Conservation (phyloP, 805 yeast species). For the Candida peoriensis region DNA sequence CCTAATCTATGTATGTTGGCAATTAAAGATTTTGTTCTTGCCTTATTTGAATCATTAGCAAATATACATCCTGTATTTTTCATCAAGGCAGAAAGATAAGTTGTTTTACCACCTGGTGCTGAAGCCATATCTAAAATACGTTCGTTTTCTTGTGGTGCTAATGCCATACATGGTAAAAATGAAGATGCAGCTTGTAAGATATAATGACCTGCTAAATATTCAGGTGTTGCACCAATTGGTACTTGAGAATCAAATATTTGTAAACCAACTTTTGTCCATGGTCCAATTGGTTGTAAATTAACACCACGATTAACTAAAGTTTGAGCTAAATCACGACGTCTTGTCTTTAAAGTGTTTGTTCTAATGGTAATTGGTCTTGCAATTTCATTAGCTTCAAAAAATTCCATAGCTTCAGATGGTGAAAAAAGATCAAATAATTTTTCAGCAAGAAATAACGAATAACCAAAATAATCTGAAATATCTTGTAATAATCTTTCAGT, state of each 20-base stretch:
- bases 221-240: constrained; percentile 99
- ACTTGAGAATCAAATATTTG: constrained; percentile 98
- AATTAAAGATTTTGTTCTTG: constrained; percentile 91
- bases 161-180: constrained; percentile 95
- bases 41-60: constrained; percentile 96
- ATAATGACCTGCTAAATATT: constrained; percentile 95
- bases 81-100: constrained; percentile 93
- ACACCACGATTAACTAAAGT: constrained; percentile 94
- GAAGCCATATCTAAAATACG: constrained; percentile 98
- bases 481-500: constrained; percentile 73
- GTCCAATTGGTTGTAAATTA: constrained; percentile 92
- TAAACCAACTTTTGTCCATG: constrained; percentile 97
- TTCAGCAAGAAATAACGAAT: constrained; percentile 87
- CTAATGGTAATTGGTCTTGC: constrained; percentile 95
- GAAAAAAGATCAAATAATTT: constrained; percentile 87
- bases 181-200: constrained; percentile 98
- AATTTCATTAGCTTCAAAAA: constrained; percentile 97
- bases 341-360: constrained; percentile 92
- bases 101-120: constrained; percentile 99
- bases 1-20: constrained; percentile 98
- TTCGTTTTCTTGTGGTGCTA: constrained; percentile 96
- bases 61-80: constrained; percentile 96
- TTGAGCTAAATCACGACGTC: constrained; percentile 95
- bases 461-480: constrained; percentile 91
- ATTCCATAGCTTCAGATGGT: constrained; percentile 96